Percentiles rank a stretch among this genome's conserved stretches.
phyloP scores from a whole-genome alignment of 768 basidiomycete species.

The Solioccasus polychromus region DNA sequence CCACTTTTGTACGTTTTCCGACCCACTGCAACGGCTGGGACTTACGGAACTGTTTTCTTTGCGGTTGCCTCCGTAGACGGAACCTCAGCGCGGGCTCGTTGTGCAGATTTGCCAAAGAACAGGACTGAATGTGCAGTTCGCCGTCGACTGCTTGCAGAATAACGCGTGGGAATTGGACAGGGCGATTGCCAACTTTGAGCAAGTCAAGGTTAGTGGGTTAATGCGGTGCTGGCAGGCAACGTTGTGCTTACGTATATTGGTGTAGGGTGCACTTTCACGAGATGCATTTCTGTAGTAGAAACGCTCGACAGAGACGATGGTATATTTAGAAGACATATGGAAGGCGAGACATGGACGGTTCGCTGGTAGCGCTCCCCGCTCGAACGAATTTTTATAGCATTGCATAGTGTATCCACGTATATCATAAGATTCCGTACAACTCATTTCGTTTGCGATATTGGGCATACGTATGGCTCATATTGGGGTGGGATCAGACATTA shows the following conservation, averaged over 20 bases:
- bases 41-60: slow-evolving; percentile 12
- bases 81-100: slow-evolving; percentile 67
- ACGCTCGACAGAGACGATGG: background rate
- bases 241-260: slow-evolving; percentile 26
- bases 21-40: slow-evolving; percentile 8
- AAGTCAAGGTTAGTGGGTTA: slow-evolving; percentile 67
- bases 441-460: slow-evolving; percentile 22
- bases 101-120: slow-evolving; percentile 71
- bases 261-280: slow-evolving; percentile 47
- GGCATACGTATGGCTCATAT: slow-evolving; percentile 20
- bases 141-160: slow-evolving; percentile 79
- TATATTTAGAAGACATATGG: slow-evolving; percentile 11
- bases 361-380: too few species aligned
- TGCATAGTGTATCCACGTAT: slow-evolving; percentile 25
- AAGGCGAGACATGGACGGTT: too few species aligned
- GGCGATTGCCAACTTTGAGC: slow-evolving; percentile 83
- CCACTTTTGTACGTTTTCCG: slow-evolving; percentile 48
- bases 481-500: slow-evolving; percentile 19
- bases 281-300: slow-evolving; percentile 54
- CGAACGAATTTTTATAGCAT: background rate
- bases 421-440: slow-evolving; percentile 19
- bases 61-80: slow-evolving; percentile 45
- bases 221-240: slow-evolving; percentile 1
- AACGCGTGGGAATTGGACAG: slow-evolving; percentile 83
- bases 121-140: slow-evolving; percentile 72